phyloP scores from a whole-genome alignment of 2,329 filamentous ascomycete species.

The Tolypocladium ovalisporum region DNA sequence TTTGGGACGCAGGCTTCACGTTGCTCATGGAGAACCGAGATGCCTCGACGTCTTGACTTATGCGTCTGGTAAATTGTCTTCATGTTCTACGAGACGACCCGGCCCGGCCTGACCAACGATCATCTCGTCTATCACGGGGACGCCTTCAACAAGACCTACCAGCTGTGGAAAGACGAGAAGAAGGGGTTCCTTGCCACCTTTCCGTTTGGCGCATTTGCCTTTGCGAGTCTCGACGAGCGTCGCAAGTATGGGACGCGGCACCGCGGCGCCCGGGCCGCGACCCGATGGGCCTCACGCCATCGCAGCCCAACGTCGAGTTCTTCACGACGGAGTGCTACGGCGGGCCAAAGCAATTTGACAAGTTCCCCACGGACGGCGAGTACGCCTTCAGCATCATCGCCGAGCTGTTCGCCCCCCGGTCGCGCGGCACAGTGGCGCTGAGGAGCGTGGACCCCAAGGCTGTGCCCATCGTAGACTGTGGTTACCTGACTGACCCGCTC shows the following conservation, averaged over 20 bases:
- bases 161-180: constrained; percentile 47
- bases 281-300: constrained; percentile 47
- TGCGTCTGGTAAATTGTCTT: constrained; percentile 36
- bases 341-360: constrained; percentile 44
- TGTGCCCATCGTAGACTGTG: constrained; percentile 46
- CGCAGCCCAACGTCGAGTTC: constrained; percentile 51
- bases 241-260: constrained; percentile 41
- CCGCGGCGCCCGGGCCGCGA: constrained; percentile 39
- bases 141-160: constrained; percentile 36
- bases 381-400: constrained; percentile 47
- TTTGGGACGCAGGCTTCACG: too few species aligned
- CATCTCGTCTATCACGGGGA: constrained; percentile 40
- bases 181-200: constrained; percentile 48
- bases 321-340: constrained; percentile 53
- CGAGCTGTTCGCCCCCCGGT: constrained; percentile 46
- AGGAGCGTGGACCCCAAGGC: constrained; percentile 33
- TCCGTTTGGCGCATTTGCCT: constrained; percentile 53
- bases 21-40: neutral
- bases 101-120: constrained; percentile 42
- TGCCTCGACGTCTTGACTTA: neutral
- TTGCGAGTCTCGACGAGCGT: constrained; percentile 50
- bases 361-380: constrained; percentile 40
- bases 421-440: constrained; percentile 43
- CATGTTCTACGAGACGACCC: constrained; percentile 48
- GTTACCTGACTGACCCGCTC: constrained; percentile 45